phyloP scores from a whole-genome alignment of 352 stramenopile species.

The Chrysophaeum taylorii region DNA sequence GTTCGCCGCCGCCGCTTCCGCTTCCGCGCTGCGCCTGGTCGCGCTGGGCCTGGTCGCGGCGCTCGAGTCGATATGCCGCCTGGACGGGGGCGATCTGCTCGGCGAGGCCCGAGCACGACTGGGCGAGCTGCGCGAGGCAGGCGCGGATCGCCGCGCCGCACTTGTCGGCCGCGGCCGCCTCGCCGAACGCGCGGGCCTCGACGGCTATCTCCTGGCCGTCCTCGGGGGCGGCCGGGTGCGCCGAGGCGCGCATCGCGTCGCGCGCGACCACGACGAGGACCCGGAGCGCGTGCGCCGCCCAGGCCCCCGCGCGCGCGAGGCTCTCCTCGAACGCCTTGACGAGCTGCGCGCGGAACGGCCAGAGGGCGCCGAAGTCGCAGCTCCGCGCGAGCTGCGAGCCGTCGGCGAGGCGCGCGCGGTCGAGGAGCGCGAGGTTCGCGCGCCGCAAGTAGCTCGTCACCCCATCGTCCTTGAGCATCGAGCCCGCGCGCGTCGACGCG shows the following conservation, averaged over 20 bases:
- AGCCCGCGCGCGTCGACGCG: not conserved
- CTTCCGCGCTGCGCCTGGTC: no score
- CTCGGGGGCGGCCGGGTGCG: not conserved
- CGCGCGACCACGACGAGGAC: not conserved
- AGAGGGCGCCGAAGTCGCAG: not conserved
- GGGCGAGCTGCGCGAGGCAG: not conserved
- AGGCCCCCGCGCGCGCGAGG: not conserved
- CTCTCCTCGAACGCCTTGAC: not conserved
- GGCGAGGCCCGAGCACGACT: not conserved
- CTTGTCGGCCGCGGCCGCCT: not conserved
- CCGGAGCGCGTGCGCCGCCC: not conserved
- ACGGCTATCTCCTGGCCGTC: not conserved
- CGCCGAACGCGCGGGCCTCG: not conserved
- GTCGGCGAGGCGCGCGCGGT: not conserved
- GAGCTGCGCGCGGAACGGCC: not conserved
- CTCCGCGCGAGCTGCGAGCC: not conserved
- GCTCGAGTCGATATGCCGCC: conserved; percentile 7
- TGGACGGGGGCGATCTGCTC: not conserved
- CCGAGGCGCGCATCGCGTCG: not conserved
- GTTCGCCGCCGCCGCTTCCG: not conserved
- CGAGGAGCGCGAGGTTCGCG: not conserved
- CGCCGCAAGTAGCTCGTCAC: not conserved
- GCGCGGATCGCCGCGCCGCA: not conserved
- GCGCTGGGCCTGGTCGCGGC: not conserved
- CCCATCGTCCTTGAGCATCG: not conserved